Evolutionary conservation across 2,329 filamentous ascomycete species (phyloP), one percentile per base, ranked within the genome.

Genomic region (Erysiphe neolycopersici): DNA sequence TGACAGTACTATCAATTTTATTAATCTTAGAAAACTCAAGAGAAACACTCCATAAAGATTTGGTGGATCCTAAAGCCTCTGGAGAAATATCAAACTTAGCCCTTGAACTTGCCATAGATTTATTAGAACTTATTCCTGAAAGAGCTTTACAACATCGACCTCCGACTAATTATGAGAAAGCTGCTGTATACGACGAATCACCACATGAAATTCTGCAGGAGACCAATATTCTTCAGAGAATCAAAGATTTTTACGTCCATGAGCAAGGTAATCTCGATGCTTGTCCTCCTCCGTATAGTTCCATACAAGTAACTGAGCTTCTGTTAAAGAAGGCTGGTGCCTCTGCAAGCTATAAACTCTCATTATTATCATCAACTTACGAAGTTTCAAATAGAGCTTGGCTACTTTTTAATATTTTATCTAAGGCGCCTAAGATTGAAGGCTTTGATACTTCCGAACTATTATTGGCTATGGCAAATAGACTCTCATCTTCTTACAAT

Each of bases 181-280:
- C 52, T 14, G 45, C 45, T n/a, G 6, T 36, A n/a, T 16, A 5
- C 37, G 33, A 41, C 18, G 48, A 47, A 48, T 38, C 50, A 38
- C 30, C 48, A 42, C 22, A 53, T 51, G 22, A 53, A 52, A 54
- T 54, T n/a, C 54, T 61, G 31, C 52, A 61, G 3, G 66, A 63
- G 41, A 49, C 58, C n/a, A 68, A 74, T 33, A 59, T 79, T 11
- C 57, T 79, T 39, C 68, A 68, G 47, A 69, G 60, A 46, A 72
- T 82, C 43, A 67, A 65, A 50, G 60, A 62, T 10, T 84, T 83
- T 52, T 84, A 84, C 56, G 64, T 74, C 31, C 64, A 70, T 47
- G 75, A 79, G 47, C 77, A 80, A 55, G 76, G 74, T 37, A 81
- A 72, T 49, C 60, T 79, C 17, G 77, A 82, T 46, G 65, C 68